These are phyloP conservation scores for Alnus rubra DNA, from an alignment of 306 rosid genomes.

Conservation along the genomic window DNA sequence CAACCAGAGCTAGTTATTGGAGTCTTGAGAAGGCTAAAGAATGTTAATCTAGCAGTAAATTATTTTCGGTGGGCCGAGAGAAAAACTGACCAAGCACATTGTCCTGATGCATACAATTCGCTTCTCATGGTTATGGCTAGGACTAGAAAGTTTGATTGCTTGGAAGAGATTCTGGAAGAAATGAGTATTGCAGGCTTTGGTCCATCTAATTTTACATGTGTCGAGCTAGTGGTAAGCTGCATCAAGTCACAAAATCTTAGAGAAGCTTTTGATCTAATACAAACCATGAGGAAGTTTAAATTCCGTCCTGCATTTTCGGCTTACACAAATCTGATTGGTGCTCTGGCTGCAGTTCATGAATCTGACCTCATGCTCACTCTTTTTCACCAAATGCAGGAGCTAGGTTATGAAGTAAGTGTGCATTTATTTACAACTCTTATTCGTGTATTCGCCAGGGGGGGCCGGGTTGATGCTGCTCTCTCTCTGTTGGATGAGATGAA, in stretches of 20 bases:
- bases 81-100: slow-evolving; percentile 58
- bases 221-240: slow-evolving; percentile 62
- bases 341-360: slow-evolving; percentile 58
- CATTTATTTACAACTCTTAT: slow-evolving; percentile 88
- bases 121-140: slow-evolving; percentile 84
- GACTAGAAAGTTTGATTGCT: slow-evolving; percentile 52
- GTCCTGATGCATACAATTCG: slow-evolving; percentile 68
- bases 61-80: slow-evolving; percentile 84
- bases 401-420: slow-evolving; percentile 80
- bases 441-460: slow-evolving; percentile 77
- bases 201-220: slow-evolving; percentile 48
- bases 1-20: slow-evolving; percentile 70
- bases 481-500: slow-evolving; percentile 93
- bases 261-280: slow-evolving; percentile 66
- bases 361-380: slow-evolving; percentile 66
- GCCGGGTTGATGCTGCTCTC: slow-evolving; percentile 79
- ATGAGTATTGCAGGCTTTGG: slow-evolving; percentile 92
- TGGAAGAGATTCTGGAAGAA: slow-evolving; percentile 80
- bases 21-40: slow-evolving; percentile 75
- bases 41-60: slow-evolving; percentile 57
- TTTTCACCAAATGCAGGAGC: slow-evolving; percentile 88
- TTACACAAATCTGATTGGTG: slow-evolving; percentile 81
- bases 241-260: slow-evolving; percentile 52
- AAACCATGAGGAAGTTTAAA: slow-evolving; percentile 88
- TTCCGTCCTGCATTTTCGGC: slow-evolving; percentile 94